Evolutionary conservation across 306 rosid species (phyloP).

Genomic region (Quercus agrifolia): DNA sequence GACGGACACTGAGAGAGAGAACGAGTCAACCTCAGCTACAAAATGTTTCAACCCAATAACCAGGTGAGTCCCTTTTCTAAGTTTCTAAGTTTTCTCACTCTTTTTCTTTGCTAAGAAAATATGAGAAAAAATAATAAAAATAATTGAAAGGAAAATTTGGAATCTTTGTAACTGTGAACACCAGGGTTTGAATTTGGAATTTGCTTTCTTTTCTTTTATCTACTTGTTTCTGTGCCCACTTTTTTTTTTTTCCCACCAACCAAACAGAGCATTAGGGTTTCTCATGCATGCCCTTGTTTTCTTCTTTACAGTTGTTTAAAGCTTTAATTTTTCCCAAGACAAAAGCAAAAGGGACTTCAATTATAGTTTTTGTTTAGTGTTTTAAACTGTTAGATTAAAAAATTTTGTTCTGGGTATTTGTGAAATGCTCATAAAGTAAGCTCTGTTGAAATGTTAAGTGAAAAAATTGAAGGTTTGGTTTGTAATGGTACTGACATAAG

Average conservation of each 20-base stretch:
- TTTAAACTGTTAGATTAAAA: background rate
- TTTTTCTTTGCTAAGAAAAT: slow-evolving; percentile 22
- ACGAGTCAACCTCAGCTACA: background rate
- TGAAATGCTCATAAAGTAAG: background rate
- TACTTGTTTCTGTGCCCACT: background rate
- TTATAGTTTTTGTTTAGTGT: background rate
- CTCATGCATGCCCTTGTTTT: slow-evolving; percentile 21
- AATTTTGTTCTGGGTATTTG: background rate
- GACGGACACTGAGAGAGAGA: background rate
- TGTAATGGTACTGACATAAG: background rate
- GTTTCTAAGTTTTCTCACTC: background rate
- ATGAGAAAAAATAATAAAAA: background rate
- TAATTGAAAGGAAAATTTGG: background rate
- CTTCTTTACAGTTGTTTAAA: background rate
- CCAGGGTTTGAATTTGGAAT: background rate
- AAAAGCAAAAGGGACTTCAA: background rate
- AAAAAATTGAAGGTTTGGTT: background rate
- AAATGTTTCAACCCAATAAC: slow-evolving; percentile 47
- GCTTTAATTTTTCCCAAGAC: background rate
- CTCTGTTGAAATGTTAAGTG: background rate
- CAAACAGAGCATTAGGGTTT: background rate
- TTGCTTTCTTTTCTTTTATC: background rate
- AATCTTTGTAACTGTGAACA: background rate
- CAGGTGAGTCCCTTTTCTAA: slow-evolving; percentile 31
- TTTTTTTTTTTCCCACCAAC: background rate